Evolutionary conservation across 345 rosid genomes (phyloP).

Genomic region (Rhizophora mangle): DNA sequence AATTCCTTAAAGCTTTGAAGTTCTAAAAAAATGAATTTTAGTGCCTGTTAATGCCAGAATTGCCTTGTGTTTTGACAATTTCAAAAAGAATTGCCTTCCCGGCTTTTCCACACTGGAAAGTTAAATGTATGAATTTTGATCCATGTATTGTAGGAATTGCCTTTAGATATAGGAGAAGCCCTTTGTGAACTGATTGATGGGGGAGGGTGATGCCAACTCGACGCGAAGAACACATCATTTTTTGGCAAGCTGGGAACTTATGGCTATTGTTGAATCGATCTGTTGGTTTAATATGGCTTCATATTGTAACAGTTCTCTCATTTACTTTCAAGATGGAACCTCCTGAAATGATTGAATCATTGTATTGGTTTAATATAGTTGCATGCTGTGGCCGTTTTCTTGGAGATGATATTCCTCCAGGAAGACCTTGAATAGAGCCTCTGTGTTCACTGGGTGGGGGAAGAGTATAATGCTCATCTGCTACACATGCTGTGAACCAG

Average conservation of each 20-base stretch:
- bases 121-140: slow-evolving; percentile 8
- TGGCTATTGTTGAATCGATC: slow-evolving; percentile 6
- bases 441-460: slow-evolving; percentile 53
- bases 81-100: neutral
- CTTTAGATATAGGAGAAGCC: slow-evolving; percentile 80
- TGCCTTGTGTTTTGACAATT: too few species aligned
- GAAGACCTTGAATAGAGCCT: slow-evolving; percentile 50
- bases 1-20: too few species aligned
- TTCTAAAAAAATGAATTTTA: too few species aligned
- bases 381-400: slow-evolving; percentile 20
- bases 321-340: slow-evolving; percentile 3
- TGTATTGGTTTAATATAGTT: slow-evolving; percentile 13
- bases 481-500: slow-evolving; percentile 40
- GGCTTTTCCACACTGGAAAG: slow-evolving; percentile 2
- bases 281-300: slow-evolving; percentile 19
- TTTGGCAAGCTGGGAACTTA: slow-evolving; percentile 2
- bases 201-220: slow-evolving; percentile 44
- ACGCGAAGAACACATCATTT: slow-evolving; percentile 45
- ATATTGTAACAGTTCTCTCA: slow-evolving; percentile 21
- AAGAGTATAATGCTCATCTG: slow-evolving; percentile 41
- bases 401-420: slow-evolving; percentile 51
- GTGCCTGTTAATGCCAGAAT: too few species aligned
- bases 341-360: slow-evolving; percentile 6
- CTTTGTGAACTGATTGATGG: slow-evolving; percentile 89
- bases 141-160: slow-evolving; percentile 56